Evolutionary conservation across 2,329 filamentous ascomycete genomes (phyloP), one percentile per base, ranked within the genome.

Genomic region (Dothideomycetes sp.): DNA sequence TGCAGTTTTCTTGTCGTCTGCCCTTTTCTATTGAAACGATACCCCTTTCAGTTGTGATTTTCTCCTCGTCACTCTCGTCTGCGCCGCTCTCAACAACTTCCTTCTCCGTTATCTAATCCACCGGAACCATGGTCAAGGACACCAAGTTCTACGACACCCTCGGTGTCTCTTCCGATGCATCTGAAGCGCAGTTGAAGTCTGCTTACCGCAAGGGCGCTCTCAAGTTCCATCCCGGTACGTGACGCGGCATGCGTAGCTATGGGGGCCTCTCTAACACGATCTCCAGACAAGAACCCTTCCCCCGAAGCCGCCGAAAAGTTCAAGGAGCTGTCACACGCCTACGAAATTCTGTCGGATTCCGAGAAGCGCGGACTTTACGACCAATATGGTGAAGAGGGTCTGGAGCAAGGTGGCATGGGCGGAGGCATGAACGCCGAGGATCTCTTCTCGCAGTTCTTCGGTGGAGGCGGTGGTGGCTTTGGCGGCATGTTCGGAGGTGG

Each of bases 361-460:
- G 83, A 95, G 64, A 95, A 95, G 74, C 85, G 91, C 59, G 67
- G 78, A 54, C 62, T 96, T 47, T 98, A 98, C 65, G 91, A 98
- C 59, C 86, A 95, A 65, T 94, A 93, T 80, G 91, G 91, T 52
- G 88, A 98, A 69, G 87, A 93, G 56, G 91, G 91, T 48, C 77
- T 98, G 36, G 89, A 96, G 61, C 68, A 73, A 61, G 88, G 88
- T 52, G 88, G 84, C 55, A 84, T 72, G 41, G 81, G 74, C 46
- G 80, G 73, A 45, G 74, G 77, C 49, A 95, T 95, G 86, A 86
- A 84, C 52, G 89, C 89, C 16, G 91, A 96, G 65, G 89, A 96
- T 53, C 73, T 96, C 48, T 95, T 96, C 60, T 85, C 88, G 31
- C 87, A 95, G 68, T 96, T 96, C 80, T 96, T 96, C 59, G 86